Percentiles rank a stretch among this genome's conserved stretches.
Evolutionary conservation across 2,329 filamentous ascomycete genomes (phyloP).

Genomic region (Fusarium sp.): DNA sequence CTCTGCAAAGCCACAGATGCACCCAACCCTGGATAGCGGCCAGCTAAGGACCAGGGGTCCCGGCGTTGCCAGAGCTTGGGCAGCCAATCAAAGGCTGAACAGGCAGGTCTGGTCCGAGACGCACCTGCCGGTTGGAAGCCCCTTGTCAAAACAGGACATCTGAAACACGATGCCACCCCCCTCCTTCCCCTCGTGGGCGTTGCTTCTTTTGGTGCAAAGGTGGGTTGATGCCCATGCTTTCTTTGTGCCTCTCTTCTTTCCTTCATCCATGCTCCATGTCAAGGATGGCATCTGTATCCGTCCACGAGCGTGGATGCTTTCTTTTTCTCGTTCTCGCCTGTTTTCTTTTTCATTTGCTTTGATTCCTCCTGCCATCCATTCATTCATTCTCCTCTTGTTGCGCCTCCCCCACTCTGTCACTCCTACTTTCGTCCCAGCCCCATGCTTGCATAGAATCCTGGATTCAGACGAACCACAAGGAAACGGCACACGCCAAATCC

Average conservation of each 20-base stretch:
- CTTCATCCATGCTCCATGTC: neutral
- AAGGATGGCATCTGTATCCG: neutral
- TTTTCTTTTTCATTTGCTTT: neutral
- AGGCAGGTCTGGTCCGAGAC: constrained; percentile 22
- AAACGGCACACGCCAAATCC: constrained; percentile 4
- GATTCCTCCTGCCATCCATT: neutral
- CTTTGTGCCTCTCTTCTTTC: neutral
- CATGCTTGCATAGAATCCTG: constrained; percentile 5
- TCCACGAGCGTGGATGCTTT: neutral
- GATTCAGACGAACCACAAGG: constrained; percentile 10
- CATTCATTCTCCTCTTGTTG: neutral
- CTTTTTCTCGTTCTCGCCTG: constrained; percentile 4
- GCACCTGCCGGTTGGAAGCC: constrained; percentile 33
- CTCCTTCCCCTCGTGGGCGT: constrained; percentile 20
- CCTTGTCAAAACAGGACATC: constrained; percentile 32
- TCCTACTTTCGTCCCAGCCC: constrained; percentile 3
- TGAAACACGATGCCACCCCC: constrained; percentile 27
- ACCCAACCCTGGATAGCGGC: neutral
- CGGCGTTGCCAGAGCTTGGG: constrained; percentile 4
- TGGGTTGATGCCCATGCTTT: neutral
- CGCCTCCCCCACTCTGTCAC: constrained; percentile 21
- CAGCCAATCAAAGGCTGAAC: constrained; percentile 20
- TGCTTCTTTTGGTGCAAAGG: constrained; percentile 5
- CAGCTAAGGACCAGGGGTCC: constrained; percentile 31
- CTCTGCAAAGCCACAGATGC: constrained; percentile 5